Evolutionary conservation across 148 eudicot genomes (phyloP), one percentile per base, ranked within the genome.

Genomic region (Chenopodium quinoa): DNA sequence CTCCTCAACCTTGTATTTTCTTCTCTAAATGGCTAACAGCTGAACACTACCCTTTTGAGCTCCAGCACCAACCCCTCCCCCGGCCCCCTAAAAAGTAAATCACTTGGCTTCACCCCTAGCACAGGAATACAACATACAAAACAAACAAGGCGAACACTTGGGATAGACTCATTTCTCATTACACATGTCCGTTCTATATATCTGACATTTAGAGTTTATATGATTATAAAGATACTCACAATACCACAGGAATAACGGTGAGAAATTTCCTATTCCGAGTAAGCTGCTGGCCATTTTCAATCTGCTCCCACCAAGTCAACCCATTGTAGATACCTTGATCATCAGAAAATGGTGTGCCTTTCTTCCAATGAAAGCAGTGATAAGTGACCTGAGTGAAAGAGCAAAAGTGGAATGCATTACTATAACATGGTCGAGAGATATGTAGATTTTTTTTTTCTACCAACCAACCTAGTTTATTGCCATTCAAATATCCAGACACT

Each of bases 251-350:
- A 40, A 90, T 90, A 58, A 89, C 90, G 48, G 95, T 92, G 71
- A 92, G 83, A 82, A 92, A 92, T 86, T 92, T 92, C 80, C 95
- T 88, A 56, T 90, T 92, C 84, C 93, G 93, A 47, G 95, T 92
- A 77, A 90, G 91, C 81, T 92, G 93, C 84, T 92, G 87, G 75
- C 95, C 95, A 82, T 74, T 89, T 79, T 90, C 95, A 75, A 92
- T 84, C 76, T 92, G 95, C 89, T 92, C 95, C 95, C 95, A 92
- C 95, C 95, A 92, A 54, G 95, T 92, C 88, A 92, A 83, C 75
- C 93, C 87, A 82, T 92, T 92, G 87, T 92, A 92, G 86, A 92
- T 90, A 56, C 95, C 95, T 83, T 92, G 95, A 71, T 92, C 95
- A 66, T 92, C 95, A 83, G 95, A 79, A 90, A 92, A 92, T n/a